Evolutionary conservation across 805 yeast genomes (phyloP), one percentile per base, ranked within the genome.

Genomic region (Sugiyamaella smithiae): DNA sequence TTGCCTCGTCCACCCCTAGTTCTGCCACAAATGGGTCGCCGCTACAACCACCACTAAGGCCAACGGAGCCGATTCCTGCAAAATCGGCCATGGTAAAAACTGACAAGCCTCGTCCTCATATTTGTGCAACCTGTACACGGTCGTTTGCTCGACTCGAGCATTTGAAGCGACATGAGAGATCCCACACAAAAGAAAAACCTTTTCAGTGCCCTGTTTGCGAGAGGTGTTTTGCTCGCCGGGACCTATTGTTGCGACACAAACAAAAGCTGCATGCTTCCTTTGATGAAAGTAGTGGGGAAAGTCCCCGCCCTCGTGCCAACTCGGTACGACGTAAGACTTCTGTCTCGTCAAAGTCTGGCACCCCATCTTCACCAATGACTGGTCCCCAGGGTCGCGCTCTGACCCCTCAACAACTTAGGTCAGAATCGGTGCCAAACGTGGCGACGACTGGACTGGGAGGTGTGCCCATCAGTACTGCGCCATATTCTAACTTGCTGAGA

Each of bases 151-250:
- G 99, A 47, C 74, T 88, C 43, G 99, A 91, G 67, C 99, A 91
- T 67, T 74, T 93, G 61, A 89, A 87, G 66, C 81, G 99, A 50
- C 99, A 91, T 63, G 95, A 89, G 59, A 73, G 97, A 35, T 84
- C 95, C 0, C 99, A 91, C 65, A 91, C 99, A 7, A 88, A 90
- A 65, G 97, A 90, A 67, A 89, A 89, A 64, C 98, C 98, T 1
- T 91, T 85, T 69, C 93, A 88, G 63, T 91, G 99, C 69, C 95
- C 95, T 1, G 90, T 90, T 6, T 91, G 98, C 67, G 97, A 96
- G 28, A 80, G 98, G 43, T 86, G 96, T 63, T 91, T 93, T 70
- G 97, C 98, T 3, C 74, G 99, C 49, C 72, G 97, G 5, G 76
- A 72, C 49, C 59, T 72, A 48, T 58, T 93, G 24, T 74, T 93